Percentiles rank a stretch among this genome's conserved stretches.
Conservation (phyloP, 306 rosid genomes). For the Rosa lucieae region DNA sequence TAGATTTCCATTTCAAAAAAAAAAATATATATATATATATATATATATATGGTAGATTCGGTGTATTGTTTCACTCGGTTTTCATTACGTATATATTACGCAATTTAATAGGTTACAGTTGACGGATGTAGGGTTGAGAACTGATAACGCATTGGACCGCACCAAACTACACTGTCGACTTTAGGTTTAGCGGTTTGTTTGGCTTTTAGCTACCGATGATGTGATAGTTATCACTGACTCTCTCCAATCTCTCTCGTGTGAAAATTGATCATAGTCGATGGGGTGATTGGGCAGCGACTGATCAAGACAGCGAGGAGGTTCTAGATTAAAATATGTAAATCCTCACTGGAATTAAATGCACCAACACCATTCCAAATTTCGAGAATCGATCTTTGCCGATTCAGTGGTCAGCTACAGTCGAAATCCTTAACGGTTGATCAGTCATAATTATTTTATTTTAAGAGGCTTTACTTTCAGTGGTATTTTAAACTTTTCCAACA, state of each 20-base stretch:
- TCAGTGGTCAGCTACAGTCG: not conserved
- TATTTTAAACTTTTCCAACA: not conserved
- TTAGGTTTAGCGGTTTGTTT: not conserved
- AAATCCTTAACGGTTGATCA: not conserved
- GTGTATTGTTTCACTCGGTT: not conserved
- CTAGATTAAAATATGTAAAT: not conserved
- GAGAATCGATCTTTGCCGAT: not conserved
- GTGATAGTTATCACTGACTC: not conserved
- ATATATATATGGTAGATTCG: not conserved
- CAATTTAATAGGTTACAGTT: not conserved
- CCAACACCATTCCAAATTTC: not conserved
- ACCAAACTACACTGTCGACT: not conserved
- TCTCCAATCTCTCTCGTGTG: not conserved
- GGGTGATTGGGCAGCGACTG: not conserved
- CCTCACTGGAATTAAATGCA: not conserved
- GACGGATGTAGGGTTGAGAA: not conserved
- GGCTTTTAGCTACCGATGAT: not conserved
- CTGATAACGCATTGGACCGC: no score
- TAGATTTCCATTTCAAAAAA: not conserved
- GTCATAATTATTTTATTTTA: not conserved
- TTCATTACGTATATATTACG: not conserved
- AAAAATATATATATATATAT: no score
- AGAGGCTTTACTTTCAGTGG: not conserved
- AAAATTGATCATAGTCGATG: not conserved
- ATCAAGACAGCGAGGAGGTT: not conserved